Base-by-base conservation (phyloP, 352 stramenopile genomes). In the Thalassiosira gravida region DNA sequence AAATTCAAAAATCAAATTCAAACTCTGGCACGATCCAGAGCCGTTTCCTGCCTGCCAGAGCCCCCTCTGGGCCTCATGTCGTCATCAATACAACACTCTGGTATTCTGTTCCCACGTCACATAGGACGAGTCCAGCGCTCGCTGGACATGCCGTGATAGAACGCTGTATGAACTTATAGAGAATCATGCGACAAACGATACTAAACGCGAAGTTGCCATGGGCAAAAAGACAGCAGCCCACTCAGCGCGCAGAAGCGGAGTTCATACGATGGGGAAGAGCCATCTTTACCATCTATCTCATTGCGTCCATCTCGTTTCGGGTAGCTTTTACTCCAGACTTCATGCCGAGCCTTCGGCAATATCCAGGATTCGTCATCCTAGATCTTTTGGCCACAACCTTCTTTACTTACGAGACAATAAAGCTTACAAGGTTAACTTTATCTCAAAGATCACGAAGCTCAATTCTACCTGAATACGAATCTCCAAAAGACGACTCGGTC, bases 311-410 rank as follows among this genome's bases (percentile, higher is more conserved):
- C 0, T 47, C 75, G 8, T 71, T 58, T 25, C 39, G 75, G 29
- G 16, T 79, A 8, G 67, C 75, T 22, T 83, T 74, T 50, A 67
- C 32, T 52, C 74, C 74, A n/a, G 50, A 82, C 24, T 82, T 82
- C 27, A 29, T 6, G 30, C n/a, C 66, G 25, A 68, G 25, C 20
- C 5, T 63, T 27, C 13, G 39, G n/a, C n/a, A 69, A 27, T 79
- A 57, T 65, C 62, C 62, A 24, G 63, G 62, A n/a, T 83, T 79
- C 37, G 29, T 79, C 3, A 22, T 59, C 6, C 35, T 75, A 18
- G 75, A 83, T 72, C 58, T 79, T 39, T 13, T 74, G 3, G 29
- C 53, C 1, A 79, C 75, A 8, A 67, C 67, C n/a, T 78, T 80
- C 59, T 79, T 83, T 30, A 67, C 61, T 13, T 83, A 75, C 16